Evolutionary conservation across 345 rosid genomes (phyloP).

Genomic region (Ailanthus altissimus): DNA sequence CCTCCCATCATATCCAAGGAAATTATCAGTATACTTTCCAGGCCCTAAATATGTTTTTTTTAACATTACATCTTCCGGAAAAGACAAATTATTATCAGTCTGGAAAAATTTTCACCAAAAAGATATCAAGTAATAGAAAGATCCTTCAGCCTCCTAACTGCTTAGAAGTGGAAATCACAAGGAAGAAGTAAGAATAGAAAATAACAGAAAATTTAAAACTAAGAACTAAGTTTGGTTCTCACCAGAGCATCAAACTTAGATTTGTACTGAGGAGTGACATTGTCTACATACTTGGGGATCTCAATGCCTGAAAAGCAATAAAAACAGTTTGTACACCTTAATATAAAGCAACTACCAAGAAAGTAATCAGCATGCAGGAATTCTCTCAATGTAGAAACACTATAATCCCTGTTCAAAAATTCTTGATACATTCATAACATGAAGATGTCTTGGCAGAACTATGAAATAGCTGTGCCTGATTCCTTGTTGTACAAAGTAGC

Average conservation of each 20-base stretch:
- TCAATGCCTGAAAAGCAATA: conserved; percentile 48
- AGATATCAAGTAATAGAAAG: background rate
- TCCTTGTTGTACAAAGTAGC: too few species aligned
- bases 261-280: conserved; percentile 78
- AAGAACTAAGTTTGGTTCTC: conserved; percentile 30
- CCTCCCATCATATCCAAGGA: background rate
- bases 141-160: background rate
- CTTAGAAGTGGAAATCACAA: background rate
- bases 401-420: background rate
- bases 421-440: background rate
- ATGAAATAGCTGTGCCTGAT: too few species aligned
- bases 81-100: background rate
- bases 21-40: background rate
- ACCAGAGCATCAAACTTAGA: conserved; percentile 79
- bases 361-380: background rate
- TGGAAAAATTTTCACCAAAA: background rate
- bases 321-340: background rate
- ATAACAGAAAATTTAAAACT: background rate
- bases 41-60: background rate
- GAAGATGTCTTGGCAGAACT: background rate
- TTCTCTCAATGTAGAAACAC: background rate
- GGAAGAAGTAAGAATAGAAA: background rate
- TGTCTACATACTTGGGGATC: conserved; percentile 80
- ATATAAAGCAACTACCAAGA: background rate
- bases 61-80: background rate